These are phyloP conservation scores for Neurospora sp. DNA, from an alignment of 2,329 filamentous ascomycete species.

Conservation along the genomic window DNA sequence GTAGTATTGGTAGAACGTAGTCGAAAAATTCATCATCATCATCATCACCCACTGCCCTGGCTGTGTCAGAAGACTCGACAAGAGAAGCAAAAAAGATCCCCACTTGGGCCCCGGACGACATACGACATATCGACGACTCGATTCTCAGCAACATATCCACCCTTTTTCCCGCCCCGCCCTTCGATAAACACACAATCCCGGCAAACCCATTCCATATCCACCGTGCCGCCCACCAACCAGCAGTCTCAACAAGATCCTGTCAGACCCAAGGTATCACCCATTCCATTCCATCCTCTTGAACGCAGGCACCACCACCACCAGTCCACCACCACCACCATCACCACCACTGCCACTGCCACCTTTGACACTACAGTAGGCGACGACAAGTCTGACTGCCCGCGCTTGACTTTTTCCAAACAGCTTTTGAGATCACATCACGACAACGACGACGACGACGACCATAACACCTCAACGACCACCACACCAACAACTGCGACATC, in stretches of 20 bases:
- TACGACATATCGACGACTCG: background rate
- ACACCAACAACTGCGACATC: background rate
- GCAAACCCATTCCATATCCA: background rate
- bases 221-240: background rate
- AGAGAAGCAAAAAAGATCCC: background rate
- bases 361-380: background rate
- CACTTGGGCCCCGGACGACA: background rate
- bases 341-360: background rate
- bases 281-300: background rate
- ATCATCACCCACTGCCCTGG: background rate
- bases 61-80: background rate
- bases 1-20: too few relatives aligned
- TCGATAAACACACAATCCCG: background rate
- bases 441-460: background rate
- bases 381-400: background rate
- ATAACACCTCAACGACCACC: background rate
- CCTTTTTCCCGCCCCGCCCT: background rate
- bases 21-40: too few relatives aligned
- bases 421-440: background rate
- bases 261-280: background rate
- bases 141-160: background rate
- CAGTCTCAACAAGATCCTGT: background rate
- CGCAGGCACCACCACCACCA: background rate
- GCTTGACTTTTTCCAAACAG: background rate
- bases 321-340: background rate